These are phyloP conservation scores for Eruca vesicaria DNA, from an alignment of 441 rosid species.

Conservation along the genomic window DNA sequence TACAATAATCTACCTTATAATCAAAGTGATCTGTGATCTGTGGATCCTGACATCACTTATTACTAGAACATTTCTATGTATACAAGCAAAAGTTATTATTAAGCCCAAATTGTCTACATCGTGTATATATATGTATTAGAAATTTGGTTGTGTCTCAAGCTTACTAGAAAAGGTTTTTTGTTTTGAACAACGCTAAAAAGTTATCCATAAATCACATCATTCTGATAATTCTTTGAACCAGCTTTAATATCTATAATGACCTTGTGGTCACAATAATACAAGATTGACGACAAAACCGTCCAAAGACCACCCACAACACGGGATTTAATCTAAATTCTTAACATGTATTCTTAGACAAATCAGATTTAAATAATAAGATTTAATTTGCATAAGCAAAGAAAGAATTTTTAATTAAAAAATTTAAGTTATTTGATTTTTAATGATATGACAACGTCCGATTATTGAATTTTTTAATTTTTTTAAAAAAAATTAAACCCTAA, in stretches of 20 bases:
- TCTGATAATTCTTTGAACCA: constrained; percentile 3
- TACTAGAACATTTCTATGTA: neutral
- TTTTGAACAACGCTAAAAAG: too few relatives aligned
- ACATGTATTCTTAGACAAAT: too few relatives aligned
- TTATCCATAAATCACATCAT: constrained; percentile 7
- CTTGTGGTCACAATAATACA: constrained; percentile 32
- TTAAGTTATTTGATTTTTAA: too few relatives aligned
- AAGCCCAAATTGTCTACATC: constrained; percentile 20
- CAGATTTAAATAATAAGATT: too few relatives aligned
- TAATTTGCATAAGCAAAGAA: too few relatives aligned
- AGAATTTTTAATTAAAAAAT: too few relatives aligned
- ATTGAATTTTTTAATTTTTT: too few relatives aligned
- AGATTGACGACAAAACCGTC: constrained; percentile 17
- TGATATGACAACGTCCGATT: too few relatives aligned
- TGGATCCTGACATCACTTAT: neutral
- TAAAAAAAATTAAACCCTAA: too few relatives aligned
- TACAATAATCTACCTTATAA: too few relatives aligned
- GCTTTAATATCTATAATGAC: neutral
- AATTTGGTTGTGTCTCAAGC: neutral
- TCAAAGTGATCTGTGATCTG: neutral
- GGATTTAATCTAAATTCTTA: too few relatives aligned
- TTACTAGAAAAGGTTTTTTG: neutral
- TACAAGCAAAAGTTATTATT: neutral
- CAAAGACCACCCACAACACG: too few relatives aligned
- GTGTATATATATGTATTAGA: neutral